phyloP scores from a whole-genome alignment of 148 eudicot species.

The Chenopodium album region DNA sequence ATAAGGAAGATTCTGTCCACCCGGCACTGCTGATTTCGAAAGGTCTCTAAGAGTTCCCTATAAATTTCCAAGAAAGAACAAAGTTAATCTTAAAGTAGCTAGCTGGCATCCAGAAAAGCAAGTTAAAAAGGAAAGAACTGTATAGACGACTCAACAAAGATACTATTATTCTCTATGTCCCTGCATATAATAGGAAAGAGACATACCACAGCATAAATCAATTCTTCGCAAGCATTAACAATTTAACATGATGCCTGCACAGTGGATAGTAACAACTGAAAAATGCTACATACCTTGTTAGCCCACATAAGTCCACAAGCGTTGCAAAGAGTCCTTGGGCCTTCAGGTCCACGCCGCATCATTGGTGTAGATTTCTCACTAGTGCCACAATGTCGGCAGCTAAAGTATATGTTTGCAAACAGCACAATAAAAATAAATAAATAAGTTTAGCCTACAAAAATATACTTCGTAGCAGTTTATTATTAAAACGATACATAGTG shows the following conservation, averaged over 20 bases:
- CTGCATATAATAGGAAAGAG: not conserved
- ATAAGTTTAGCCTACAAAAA: not conserved
- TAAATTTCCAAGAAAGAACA: not conserved
- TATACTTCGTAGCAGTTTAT: not conserved
- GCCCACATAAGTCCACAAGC: slow-evolving; percentile 95
- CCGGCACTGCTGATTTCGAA: slow-evolving; percentile 46
- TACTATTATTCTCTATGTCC: not conserved
- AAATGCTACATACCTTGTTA: slow-evolving; percentile 52
- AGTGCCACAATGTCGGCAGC: slow-evolving; percentile 80
- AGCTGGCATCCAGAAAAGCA: not conserved
- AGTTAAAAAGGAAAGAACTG: not conserved
- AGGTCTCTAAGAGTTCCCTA: slow-evolving; percentile 75
- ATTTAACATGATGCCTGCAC: not conserved
- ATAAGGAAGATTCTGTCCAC: slow-evolving; percentile 36
- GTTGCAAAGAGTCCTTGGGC: slow-evolving; percentile 83
- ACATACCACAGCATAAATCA: too few relatives aligned
- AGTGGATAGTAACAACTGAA: not conserved
- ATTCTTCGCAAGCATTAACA: not conserved
- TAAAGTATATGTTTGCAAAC: slow-evolving; percentile 20
- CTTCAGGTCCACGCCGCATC: slow-evolving; percentile 89
- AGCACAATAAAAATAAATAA: not conserved
- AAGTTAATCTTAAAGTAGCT: not conserved
- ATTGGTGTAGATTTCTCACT: slow-evolving; percentile 70
- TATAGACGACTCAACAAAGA: not conserved
- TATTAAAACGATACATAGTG: not conserved